These are phyloP conservation scores for Dendryphion nanum DNA, from an alignment of 2,329 filamentous ascomycete genomes.

Conservation along the genomic window DNA sequence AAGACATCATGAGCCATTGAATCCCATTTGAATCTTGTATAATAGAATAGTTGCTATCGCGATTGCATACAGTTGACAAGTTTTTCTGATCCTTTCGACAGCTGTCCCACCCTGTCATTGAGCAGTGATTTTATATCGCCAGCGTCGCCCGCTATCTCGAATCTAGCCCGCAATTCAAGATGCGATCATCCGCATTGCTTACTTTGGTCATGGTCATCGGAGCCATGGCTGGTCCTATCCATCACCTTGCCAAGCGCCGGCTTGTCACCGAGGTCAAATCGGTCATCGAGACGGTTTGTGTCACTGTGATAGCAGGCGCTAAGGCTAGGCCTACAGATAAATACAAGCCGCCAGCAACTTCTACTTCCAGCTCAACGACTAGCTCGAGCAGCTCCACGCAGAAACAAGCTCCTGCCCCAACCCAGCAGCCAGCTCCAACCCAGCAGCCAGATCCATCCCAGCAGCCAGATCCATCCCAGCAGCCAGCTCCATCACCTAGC, in stretches of 20 bases:
- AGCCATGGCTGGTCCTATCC: conserved; percentile 24
- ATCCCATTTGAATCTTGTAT: conserved; percentile 3
- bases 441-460: conserved; percentile 1
- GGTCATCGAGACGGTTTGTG: conserved; percentile 19
- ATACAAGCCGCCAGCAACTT: not conserved
- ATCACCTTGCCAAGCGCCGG: conserved; percentile 19
- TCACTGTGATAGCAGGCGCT: conserved; percentile 7
- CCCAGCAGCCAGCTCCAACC: not conserved
- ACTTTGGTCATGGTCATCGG: conserved; percentile 23
- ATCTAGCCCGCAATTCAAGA: conserved; percentile 11
- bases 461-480: conserved; percentile 3
- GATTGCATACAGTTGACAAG: not conserved
- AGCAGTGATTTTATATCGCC: conserved; percentile 12
- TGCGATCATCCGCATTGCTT: conserved; percentile 27
- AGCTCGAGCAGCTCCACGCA: not conserved
- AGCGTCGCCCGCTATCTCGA: not conserved
- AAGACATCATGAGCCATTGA: not conserved
- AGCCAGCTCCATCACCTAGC: conserved; percentile 2
- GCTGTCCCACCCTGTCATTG: conserved; percentile 5
- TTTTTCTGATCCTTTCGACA: conserved; percentile 11
- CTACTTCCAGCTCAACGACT: not conserved
- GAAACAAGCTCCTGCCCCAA: not conserved
- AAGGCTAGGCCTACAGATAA: not conserved
- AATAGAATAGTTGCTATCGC: conserved; percentile 8
- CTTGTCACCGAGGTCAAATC: conserved; percentile 23